Evolutionary conservation across 768 basidiomycete genomes (phyloP).

Genomic region (Termitomyces sp.): DNA sequence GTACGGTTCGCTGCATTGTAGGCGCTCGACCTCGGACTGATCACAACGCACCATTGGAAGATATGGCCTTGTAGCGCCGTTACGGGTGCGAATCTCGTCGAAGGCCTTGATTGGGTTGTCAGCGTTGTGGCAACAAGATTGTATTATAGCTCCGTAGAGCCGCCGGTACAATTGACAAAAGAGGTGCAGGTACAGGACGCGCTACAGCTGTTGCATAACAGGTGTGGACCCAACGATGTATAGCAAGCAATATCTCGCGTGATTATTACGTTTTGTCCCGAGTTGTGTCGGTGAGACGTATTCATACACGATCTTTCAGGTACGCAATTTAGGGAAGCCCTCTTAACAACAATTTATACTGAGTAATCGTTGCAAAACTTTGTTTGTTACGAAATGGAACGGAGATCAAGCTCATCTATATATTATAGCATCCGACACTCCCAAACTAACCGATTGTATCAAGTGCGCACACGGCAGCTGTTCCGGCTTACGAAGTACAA

Average conservation of each 20-base stretch:
- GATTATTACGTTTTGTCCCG: not conserved
- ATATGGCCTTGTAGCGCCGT: slow-evolving; percentile 92
- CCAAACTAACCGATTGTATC: not conserved
- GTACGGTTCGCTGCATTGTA: not conserved
- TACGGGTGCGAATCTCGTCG: slow-evolving; percentile 78
- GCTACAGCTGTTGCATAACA: not conserved
- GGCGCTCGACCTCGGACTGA: slow-evolving; percentile 54
- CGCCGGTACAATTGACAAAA: not conserved
- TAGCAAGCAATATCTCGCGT: not conserved
- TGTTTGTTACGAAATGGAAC: slow-evolving; percentile 6
- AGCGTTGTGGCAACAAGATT: slow-evolving; percentile 81
- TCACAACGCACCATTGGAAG: slow-evolving; percentile 86
- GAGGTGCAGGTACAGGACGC: not conserved
- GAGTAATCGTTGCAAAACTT: slow-evolving; percentile 1
- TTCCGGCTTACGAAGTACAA: not conserved
- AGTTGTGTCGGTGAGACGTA: slow-evolving; percentile 1
- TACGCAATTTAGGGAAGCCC: not conserved
- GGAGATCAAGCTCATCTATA: not conserved
- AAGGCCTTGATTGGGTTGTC: slow-evolving; percentile 91
- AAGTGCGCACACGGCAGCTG: not conserved
- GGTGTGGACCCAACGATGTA: not conserved
- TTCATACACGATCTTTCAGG: slow-evolving; percentile 7
- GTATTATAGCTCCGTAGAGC: slow-evolving; percentile 64
- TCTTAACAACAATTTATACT: not conserved
- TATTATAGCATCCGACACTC: not conserved